phyloP scores from a whole-genome alignment of 2,329 filamentous ascomycete genomes.

The Cladosporium cucumerinum region DNA sequence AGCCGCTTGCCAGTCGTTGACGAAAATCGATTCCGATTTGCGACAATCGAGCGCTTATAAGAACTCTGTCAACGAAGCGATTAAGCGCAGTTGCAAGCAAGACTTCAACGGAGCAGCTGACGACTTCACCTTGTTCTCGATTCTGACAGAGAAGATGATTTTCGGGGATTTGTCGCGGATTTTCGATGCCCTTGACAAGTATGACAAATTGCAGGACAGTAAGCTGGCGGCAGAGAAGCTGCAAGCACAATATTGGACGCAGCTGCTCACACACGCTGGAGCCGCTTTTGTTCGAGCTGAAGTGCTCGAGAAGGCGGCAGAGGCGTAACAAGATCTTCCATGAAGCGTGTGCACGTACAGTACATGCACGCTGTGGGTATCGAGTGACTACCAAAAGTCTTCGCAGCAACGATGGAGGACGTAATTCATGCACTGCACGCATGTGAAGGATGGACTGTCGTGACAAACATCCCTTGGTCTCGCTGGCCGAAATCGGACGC shows the following conservation, averaged over 20 bases:
- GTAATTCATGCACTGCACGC: not conserved
- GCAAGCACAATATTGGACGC: not conserved
- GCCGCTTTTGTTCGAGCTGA: not conserved
- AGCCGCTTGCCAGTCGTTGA: not conserved
- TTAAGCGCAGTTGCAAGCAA: not conserved
- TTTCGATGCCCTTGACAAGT: not conserved
- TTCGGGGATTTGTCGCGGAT: not conserved
- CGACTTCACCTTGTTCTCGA: not conserved
- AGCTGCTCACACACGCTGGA: not conserved
- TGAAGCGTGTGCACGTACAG: not conserved
- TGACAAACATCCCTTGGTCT: not conserved
- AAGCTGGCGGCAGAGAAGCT: not conserved
- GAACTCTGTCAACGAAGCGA: not conserved
- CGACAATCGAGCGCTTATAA: not conserved
- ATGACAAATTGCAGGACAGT: not conserved
- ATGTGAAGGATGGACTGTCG: not conserved
- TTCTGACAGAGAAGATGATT: no score
- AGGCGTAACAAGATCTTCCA: not conserved
- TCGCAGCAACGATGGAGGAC: not conserved
- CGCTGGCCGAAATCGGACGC: not conserved
- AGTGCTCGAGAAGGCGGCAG: not conserved
- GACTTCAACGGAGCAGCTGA: not conserved
- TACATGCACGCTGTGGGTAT: not conserved
- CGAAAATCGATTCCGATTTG: not conserved
- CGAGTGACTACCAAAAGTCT: not conserved